Evolutionary conservation across 2,329 filamentous ascomycete genomes (phyloP).

Genomic region (Scolecobasidium constrictum): DNA sequence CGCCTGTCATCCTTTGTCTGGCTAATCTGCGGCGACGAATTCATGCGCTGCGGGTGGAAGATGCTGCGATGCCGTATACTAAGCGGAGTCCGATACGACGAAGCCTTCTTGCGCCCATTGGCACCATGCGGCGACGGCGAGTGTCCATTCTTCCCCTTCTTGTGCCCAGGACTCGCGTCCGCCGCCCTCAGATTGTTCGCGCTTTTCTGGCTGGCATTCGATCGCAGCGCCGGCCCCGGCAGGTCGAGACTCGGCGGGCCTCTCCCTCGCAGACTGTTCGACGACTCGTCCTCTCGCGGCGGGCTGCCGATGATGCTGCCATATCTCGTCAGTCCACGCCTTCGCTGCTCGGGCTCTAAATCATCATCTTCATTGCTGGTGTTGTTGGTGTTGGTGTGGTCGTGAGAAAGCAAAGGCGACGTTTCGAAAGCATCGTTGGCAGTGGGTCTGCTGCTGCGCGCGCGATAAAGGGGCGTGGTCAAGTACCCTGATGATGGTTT

Average conservation of each 20-base stretch:
- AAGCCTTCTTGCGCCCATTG: conserved; percentile 23
- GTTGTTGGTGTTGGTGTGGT: not conserved
- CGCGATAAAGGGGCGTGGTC: not conserved
- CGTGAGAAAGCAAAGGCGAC: conserved; percentile 1
- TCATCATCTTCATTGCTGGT: conserved; percentile 1
- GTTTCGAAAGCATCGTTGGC: not conserved
- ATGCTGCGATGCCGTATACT: conserved; percentile 23
- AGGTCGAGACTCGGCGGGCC: conserved; percentile 44
- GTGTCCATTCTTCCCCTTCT: conserved; percentile 23
- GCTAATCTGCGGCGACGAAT: conserved; percentile 24
- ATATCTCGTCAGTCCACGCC: conserved; percentile 39
- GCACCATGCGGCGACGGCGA: not conserved
- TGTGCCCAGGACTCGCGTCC: conserved; percentile 40
- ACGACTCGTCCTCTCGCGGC: conserved; percentile 16
- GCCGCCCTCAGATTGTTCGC: not conserved
- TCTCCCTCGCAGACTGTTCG: conserved; percentile 15
- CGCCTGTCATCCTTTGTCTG: conserved; percentile 15
- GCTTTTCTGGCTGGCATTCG: not conserved
- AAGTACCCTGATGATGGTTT: not conserved
- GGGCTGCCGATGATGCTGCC: conserved; percentile 53
- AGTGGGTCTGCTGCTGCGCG: conserved; percentile 1
- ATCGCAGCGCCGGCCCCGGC: conserved; percentile 47
- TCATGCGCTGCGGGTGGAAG: conserved; percentile 30
- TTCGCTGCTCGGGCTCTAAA: not conserved
- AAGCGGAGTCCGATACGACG: conserved; percentile 12